Conservation (phyloP, 2,329 filamentous ascomycete species). For the Blastomyces silverae region DNA sequence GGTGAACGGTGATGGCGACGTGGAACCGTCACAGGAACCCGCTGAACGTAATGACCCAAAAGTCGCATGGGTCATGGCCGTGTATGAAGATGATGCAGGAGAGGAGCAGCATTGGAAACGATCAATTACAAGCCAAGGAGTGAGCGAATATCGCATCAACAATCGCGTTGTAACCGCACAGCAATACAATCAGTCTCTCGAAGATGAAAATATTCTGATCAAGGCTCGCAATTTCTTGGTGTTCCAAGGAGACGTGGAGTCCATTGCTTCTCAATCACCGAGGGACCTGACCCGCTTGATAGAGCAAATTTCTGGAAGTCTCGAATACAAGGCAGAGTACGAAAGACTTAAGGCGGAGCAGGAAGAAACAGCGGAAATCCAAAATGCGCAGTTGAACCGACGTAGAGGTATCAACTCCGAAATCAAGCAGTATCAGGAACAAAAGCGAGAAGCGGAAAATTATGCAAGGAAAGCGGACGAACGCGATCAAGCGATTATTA, state of each 20-base stretch:
- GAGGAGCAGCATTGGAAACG: slow-evolving; percentile 96
- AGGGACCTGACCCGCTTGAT: slow-evolving; percentile 89
- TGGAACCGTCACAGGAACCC: slow-evolving; percentile 54
- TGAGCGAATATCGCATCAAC: slow-evolving; percentile 96
- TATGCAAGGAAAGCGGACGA: slow-evolving; percentile 88
- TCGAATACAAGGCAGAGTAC: slow-evolving; percentile 92
- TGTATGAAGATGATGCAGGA: slow-evolving; percentile 94
- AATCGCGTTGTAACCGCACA: slow-evolving; percentile 79
- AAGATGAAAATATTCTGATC: slow-evolving; percentile 93
- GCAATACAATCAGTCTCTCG: slow-evolving; percentile 87
- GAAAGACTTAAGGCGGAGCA: slow-evolving; percentile 80
- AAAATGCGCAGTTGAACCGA: slow-evolving; percentile 78
- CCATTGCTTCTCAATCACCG: slow-evolving; percentile 89
- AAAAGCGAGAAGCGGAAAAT: slow-evolving; percentile 90
- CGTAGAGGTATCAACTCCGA: slow-evolving; percentile 94
- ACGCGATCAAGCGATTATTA: slow-evolving; percentile 82
- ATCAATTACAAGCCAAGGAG: slow-evolving; percentile 77
- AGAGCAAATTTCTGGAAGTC: slow-evolving; percentile 92
- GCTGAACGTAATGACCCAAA: slow-evolving; percentile 70
- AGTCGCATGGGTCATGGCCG: slow-evolving; percentile 97
- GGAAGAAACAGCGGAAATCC: slow-evolving; percentile 80
- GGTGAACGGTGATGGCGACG: slow-evolving; percentile 58
- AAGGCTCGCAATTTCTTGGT: slow-evolving; percentile 97
- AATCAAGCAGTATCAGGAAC: slow-evolving; percentile 94
- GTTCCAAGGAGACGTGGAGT: slow-evolving; percentile 96